Conservation (phyloP, 306 rosid genomes). For the Luffa acutangula region DNA sequence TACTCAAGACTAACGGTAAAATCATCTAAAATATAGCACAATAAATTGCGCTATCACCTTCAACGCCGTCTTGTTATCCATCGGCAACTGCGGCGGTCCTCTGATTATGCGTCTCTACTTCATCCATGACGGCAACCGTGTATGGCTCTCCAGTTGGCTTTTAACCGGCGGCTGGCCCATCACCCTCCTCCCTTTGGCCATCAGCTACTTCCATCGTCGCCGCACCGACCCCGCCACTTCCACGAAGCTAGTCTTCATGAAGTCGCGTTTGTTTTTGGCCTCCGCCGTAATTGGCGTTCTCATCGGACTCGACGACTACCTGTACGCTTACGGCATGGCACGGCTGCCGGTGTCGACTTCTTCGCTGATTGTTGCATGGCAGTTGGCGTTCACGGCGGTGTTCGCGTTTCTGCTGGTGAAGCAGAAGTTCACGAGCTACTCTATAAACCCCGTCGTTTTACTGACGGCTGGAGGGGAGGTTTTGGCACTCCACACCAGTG, state of each 20-base stretch:
- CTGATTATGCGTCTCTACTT: slow-evolving; percentile 61
- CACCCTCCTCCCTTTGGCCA: slow-evolving; percentile 33
- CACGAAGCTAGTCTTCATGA: slow-evolving; percentile 24
- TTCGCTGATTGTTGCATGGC: slow-evolving; percentile 39
- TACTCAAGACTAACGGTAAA: no score
- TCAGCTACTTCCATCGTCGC: slow-evolving; percentile 32
- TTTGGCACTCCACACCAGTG: slow-evolving; percentile 43
- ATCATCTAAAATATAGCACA: no score
- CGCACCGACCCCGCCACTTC: background rate
- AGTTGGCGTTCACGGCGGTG: slow-evolving; percentile 54
- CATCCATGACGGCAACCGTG: slow-evolving; percentile 58
- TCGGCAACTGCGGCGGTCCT: slow-evolving; percentile 61
- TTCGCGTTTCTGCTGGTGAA: slow-evolving; percentile 40
- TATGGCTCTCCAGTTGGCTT: slow-evolving; percentile 59
- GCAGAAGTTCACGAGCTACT: slow-evolving; percentile 54
- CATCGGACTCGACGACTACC: slow-evolving; percentile 49
- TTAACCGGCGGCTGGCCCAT: slow-evolving; percentile 57
- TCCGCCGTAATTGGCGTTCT: slow-evolving; percentile 33
- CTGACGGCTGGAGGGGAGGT: slow-evolving; percentile 53
- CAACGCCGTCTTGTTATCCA: slow-evolving; percentile 19
- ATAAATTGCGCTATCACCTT: no score
- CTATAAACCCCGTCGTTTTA: slow-evolving; percentile 46
- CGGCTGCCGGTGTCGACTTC: slow-evolving; percentile 61
- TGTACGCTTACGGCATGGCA: slow-evolving; percentile 55
- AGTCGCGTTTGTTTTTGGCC: slow-evolving; percentile 25